These are phyloP conservation scores for Colletotrichum tropicale DNA, from an alignment of 2,329 filamentous ascomycete species.

Conservation along the genomic window DNA sequence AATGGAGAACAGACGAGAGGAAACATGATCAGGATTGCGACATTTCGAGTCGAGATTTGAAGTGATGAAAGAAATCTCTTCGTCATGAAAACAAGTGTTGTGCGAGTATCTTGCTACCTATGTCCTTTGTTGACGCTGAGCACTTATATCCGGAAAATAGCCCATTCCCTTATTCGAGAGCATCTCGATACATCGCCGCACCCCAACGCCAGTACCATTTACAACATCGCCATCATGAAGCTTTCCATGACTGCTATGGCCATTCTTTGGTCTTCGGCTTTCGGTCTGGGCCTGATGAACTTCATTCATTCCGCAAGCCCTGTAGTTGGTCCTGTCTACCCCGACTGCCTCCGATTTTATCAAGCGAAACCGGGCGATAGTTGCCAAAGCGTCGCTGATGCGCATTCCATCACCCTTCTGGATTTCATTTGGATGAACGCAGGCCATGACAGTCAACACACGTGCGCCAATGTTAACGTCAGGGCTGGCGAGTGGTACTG, in stretches of 20 bases:
- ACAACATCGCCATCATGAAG: background rate
- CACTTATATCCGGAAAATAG: background rate
- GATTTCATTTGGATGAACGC: constrained; percentile 27
- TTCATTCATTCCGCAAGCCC: background rate
- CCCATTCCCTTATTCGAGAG: background rate
- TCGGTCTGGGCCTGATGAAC: background rate
- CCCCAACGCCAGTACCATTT: background rate
- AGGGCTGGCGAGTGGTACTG: constrained; percentile 23
- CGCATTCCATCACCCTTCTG: constrained; percentile 28
- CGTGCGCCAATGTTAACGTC: constrained; percentile 1
- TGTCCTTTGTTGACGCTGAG: background rate
- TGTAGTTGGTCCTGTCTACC: background rate
- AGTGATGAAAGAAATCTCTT: background rate
- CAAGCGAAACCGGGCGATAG: background rate
- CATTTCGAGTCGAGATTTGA: background rate
- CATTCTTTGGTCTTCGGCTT: background rate
- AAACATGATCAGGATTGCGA: background rate
- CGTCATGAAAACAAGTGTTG: background rate
- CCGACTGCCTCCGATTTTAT: background rate
- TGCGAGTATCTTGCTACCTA: background rate
- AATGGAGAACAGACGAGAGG: background rate
- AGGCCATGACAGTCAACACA: background rate
- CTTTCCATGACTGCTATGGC: background rate
- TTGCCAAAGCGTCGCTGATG: constrained; percentile 25
- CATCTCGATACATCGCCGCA: background rate